Evolutionary conservation across 129 eudicot genomes (phyloP).

Genomic region (Deinandra increscens): DNA sequence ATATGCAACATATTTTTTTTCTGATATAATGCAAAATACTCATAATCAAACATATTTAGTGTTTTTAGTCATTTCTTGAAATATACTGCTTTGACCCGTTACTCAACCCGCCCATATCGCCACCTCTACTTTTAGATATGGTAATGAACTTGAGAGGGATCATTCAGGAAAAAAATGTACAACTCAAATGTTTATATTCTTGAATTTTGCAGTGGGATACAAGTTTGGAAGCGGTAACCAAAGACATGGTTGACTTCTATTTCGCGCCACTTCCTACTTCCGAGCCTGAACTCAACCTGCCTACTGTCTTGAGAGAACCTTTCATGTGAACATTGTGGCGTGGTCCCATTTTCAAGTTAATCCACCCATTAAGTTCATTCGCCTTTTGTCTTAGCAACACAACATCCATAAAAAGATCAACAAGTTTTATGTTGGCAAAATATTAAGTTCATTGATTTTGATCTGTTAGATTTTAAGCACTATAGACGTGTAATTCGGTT

Average conservation of each 20-base stretch:
- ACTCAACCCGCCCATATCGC: background rate
- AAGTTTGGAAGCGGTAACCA: conserved; percentile 55
- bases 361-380: background rate
- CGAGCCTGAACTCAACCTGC: conserved; percentile 70
- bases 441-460: background rate
- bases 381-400: background rate
- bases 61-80: too few species aligned
- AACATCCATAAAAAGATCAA: conserved; percentile 27
- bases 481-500: conserved; percentile 13
- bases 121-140: background rate
- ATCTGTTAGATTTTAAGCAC: conserved; percentile 1
- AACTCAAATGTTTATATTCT: background rate
- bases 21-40: too few species aligned
- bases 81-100: background rate
- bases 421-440: conserved; percentile 17
- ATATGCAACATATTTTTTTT: background rate
- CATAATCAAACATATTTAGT: too few species aligned
- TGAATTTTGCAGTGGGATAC: conserved; percentile 70
- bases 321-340: conserved; percentile 32
- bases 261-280: conserved; percentile 50
- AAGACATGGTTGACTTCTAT: conserved; percentile 74
- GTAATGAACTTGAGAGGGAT: background rate
- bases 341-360: background rate
- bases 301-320: conserved; percentile 75
- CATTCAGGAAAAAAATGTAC: background rate